Conservation (phyloP, 2,329 filamentous ascomycete genomes). For the Curvularia sp. region DNA sequence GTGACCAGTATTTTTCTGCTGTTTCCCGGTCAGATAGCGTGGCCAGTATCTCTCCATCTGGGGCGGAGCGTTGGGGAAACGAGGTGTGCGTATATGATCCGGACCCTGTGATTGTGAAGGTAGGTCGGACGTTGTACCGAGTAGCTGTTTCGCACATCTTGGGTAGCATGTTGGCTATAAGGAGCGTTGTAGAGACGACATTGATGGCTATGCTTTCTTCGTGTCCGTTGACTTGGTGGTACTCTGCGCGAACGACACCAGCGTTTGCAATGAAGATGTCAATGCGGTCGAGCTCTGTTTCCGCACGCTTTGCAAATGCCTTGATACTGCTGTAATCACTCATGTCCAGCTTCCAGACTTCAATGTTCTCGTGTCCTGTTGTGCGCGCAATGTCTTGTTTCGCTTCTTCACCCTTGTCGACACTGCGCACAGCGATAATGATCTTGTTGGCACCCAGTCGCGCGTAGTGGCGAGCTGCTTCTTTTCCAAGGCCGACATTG, state of each 20-base stretch:
- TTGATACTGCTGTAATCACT: conserved; percentile 26
- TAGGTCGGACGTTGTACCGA: conserved; percentile 21
- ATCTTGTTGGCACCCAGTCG: conserved; percentile 30
- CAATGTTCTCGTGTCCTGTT: conserved; percentile 20
- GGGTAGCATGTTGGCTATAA: conserved; percentile 57
- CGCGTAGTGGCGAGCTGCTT: conserved; percentile 40
- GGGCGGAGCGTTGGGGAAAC: conserved; percentile 25
- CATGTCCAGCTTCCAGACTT: conserved; percentile 41
- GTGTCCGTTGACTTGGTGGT: conserved; percentile 31
- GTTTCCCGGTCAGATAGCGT: conserved; percentile 23
- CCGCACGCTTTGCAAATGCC: conserved; percentile 27
- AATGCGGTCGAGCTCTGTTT: conserved; percentile 31
- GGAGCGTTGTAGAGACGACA: conserved; percentile 56
- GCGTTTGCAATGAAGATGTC: conserved; percentile 47
- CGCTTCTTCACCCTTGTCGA: conserved; percentile 41
- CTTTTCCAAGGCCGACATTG: conserved; percentile 44
- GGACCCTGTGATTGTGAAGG: conserved; percentile 23
- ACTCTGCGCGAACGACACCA: conserved; percentile 33
- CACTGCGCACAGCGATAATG: conserved; percentile 43
- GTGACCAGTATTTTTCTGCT: conserved; percentile 9
- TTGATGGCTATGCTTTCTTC: conserved; percentile 62
- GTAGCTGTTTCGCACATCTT: conserved; percentile 32
- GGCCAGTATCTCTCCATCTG: conserved; percentile 29
- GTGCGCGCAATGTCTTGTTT: conserved; percentile 28
- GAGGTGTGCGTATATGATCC: conserved; percentile 19